phyloP scores from a whole-genome alignment of 2,329 filamentous ascomycete genomes.

The Phialemonium atrogriseum region DNA sequence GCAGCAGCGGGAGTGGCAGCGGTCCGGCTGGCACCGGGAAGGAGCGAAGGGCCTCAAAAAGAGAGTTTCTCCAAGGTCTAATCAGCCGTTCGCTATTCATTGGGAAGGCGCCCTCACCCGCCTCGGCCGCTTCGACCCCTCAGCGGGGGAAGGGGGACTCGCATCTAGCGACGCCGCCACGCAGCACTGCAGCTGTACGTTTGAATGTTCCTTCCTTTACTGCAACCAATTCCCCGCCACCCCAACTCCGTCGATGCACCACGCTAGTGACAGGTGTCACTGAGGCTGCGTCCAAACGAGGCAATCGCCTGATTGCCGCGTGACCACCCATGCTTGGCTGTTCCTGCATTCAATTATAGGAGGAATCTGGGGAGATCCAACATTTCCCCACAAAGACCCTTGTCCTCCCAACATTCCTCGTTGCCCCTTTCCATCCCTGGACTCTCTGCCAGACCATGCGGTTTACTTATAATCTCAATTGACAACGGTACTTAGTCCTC shows the following conservation, averaged over 20 bases:
- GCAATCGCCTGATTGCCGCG: not conserved
- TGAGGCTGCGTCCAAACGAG: not conserved
- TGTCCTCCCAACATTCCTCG: no score
- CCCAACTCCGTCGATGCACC: constrained; percentile 1
- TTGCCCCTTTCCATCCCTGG: no score
- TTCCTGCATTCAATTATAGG: constrained; percentile 5
- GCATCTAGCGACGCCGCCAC: not conserved
- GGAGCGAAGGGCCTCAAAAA: constrained; percentile 16
- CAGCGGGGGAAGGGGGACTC: constrained; percentile 14
- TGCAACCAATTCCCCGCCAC: no score
- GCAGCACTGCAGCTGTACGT: not conserved
- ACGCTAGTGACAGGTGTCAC: not conserved
- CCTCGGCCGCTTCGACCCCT: constrained; percentile 13
- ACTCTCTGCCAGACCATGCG: constrained; percentile 7
- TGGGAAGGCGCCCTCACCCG: constrained; percentile 13
- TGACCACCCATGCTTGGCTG: constrained; percentile 1
- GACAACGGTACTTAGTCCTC: constrained; percentile 9
- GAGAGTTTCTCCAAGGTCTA: constrained; percentile 20
- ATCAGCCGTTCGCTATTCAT: constrained; percentile 15
- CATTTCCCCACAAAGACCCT: not conserved
- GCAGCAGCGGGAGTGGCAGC: constrained; percentile 1
- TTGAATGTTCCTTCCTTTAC: not conserved
- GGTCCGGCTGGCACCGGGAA: constrained; percentile 3
- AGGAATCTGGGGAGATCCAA: constrained; percentile 2
- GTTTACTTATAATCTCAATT: constrained; percentile 10